phyloP scores from a whole-genome alignment of 1,139 yeast genomes.

The Kodamaea derodonti region DNA sequence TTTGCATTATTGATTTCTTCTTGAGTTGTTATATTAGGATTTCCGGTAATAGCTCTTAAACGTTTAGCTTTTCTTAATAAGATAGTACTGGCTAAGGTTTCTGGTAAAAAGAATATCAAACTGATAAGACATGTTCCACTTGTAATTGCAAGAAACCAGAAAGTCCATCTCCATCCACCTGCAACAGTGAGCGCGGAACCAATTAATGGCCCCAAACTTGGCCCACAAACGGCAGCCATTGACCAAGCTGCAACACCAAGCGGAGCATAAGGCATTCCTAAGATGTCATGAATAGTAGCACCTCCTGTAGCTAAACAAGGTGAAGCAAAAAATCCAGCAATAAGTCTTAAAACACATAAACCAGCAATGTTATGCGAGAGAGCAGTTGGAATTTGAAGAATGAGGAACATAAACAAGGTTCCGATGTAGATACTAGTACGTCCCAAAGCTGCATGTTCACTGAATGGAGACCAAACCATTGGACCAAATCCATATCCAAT shows the following conservation, averaged over 20 bases:
- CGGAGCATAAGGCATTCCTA: constrained; percentile 24
- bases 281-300: constrained; percentile 30
- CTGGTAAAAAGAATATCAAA: constrained; percentile 29
- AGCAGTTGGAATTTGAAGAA: constrained; percentile 31
- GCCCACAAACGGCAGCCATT: constrained; percentile 34
- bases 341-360: constrained; percentile 27
- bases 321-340: constrained; percentile 32
- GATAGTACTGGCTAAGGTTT: constrained; percentile 29
- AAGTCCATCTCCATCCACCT: constrained; percentile 36
- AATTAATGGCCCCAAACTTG: constrained; percentile 33
- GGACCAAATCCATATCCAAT: constrained; percentile 40
- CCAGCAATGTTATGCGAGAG: constrained; percentile 26
- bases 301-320: constrained; percentile 38
- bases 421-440: constrained; percentile 38
- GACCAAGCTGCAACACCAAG: constrained; percentile 33
- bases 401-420: constrained; percentile 26
- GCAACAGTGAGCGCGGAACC: constrained; percentile 28
- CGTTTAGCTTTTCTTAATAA: constrained; percentile 32
- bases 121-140: constrained; percentile 25
- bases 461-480: constrained; percentile 33
- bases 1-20: constrained; percentile 24
- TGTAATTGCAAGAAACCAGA: constrained; percentile 34
- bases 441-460: constrained; percentile 47
- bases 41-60: constrained; percentile 32
- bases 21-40: constrained; percentile 23